phyloP scores from a whole-genome alignment of 257 asterid genomes.

The Lavandula angustifolia region DNA sequence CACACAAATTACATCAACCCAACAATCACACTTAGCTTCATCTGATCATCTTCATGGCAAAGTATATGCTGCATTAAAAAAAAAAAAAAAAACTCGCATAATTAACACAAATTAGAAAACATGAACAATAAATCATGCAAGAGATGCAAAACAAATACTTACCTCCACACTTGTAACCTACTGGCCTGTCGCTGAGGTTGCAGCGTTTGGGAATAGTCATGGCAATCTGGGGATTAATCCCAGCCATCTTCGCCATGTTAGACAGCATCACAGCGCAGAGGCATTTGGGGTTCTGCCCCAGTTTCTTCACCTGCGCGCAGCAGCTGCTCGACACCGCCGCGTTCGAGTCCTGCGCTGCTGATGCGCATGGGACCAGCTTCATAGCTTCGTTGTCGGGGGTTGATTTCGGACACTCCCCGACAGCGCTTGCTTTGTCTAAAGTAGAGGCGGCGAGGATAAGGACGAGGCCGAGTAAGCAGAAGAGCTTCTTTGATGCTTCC shows the following conservation, averaged over 20 bases:
- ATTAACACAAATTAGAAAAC: too few species aligned
- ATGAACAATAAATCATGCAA: background rate
- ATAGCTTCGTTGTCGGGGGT: constrained; percentile 58
- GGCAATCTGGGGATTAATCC: constrained; percentile 58
- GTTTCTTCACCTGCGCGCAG: constrained; percentile 52
- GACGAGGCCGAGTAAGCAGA: background rate
- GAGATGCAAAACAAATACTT: too few species aligned
- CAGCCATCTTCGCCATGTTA: constrained; percentile 55
- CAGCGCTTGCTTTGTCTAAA: constrained; percentile 34
- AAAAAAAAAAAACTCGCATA: background rate
- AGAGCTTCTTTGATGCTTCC: constrained; percentile 19
- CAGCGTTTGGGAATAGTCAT: constrained; percentile 72
- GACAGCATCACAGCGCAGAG: constrained; percentile 81
- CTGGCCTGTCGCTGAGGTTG: constrained; percentile 63
- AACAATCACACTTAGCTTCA: too few species aligned
- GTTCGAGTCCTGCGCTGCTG: constrained; percentile 47
- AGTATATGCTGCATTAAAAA: constrained; percentile 23
- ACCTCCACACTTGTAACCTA: constrained; percentile 83
- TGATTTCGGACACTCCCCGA: constrained; percentile 63
- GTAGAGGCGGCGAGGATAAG: background rate
- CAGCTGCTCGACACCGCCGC: constrained; percentile 53
- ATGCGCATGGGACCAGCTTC: constrained; percentile 71
- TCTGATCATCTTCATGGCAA: constrained; percentile 14
- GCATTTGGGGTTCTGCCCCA: constrained; percentile 61
- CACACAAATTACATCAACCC: too few species aligned